These are phyloP conservation scores for Cetraspora pellucida DNA, from an alignment of 192 early-diverging fungal species.

Conservation along the genomic window DNA sequence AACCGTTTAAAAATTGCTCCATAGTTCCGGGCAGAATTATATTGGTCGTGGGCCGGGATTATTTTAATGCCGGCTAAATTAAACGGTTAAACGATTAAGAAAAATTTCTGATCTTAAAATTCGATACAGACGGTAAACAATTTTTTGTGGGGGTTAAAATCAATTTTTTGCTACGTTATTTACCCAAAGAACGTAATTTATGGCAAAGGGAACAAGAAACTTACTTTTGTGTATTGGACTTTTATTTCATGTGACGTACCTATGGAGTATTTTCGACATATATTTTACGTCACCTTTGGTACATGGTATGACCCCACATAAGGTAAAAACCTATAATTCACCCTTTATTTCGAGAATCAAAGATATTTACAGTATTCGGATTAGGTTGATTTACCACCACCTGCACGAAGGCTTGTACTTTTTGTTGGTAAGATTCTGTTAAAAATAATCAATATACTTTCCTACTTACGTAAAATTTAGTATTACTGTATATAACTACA, in stretches of 20 bases:
- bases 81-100: no score
- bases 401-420: slow-evolving; percentile 85
- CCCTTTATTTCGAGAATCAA: neutral
- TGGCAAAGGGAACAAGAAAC: slow-evolving; percentile 37
- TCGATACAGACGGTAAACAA: no score
- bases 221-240: slow-evolving; percentile 77
- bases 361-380: neutral
- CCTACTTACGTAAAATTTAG: neutral
- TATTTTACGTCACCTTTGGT: slow-evolving; percentile 98
- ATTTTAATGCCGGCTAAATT: no score
- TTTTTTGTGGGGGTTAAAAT: no score
- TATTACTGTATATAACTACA: neutral
- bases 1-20: no score
- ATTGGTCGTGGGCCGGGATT: no score
- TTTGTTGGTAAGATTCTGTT: slow-evolving; percentile 67
- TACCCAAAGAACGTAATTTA: no score
- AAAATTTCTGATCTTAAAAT: no score
- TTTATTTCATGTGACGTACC: slow-evolving; percentile 89
- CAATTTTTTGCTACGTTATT: no score
- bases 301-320: slow-evolving; percentile 92
- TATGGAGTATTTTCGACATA: slow-evolving; percentile 95
- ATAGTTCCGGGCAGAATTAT: no score
- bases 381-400: slow-evolving; percentile 63
- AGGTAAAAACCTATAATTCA: neutral
- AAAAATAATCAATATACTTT: neutral